Base-by-base conservation (phyloP, 1,284 basidiomycete genomes). In the Rhodotorula sp. region DNA sequence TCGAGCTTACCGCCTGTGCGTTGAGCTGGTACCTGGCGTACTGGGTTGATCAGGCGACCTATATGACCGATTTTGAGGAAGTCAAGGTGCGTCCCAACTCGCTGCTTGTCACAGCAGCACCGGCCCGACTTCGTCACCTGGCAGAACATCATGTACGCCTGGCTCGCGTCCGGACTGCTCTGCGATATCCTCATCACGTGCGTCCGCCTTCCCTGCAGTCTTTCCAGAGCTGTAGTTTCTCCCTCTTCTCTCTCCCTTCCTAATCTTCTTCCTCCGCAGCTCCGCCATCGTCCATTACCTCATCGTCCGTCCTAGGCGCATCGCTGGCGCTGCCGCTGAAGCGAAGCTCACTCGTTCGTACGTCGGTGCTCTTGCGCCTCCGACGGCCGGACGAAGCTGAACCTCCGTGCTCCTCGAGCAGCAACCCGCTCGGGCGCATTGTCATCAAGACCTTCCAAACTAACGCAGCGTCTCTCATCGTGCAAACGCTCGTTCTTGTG, bases 381-480 rank as follows among this genome's bases (percentile, higher is more conserved):
- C 22, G 19, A 48, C 13, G 21, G 5, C 22, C 2, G 3, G 46
- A 19, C 48, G 10, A 5, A 19, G 6, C 46, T 27, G 22, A 25
- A 22, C 12, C 48, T 4, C 48, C 8, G 1, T 12, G 22, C 25
- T 1, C 4, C 48, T 25, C 10, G 22, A n/a, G n/a, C 51, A 53
- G 51, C 27, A 32, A 32, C n/a, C 41, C 44, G 19, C 44, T 59
- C 9, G 22, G 41, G 1, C 58, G 29, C 10, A 29, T 59, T 41
- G 41, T 46, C 58, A 25, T 59, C 58, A 41, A 59, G 44, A 22
- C 58, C 2, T 34, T 59, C 41, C 58, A 59, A 41, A 59, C 41
- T 1, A 59, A 59, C 44, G 41, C 41, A 2, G 9, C 44, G n/a
- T 46, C 41, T 2, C 58, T 59, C 4, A 9, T 32, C 29, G 21